phyloP scores from a whole-genome alignment of 257 asterid genomes.

The Jasminum sambac region DNA sequence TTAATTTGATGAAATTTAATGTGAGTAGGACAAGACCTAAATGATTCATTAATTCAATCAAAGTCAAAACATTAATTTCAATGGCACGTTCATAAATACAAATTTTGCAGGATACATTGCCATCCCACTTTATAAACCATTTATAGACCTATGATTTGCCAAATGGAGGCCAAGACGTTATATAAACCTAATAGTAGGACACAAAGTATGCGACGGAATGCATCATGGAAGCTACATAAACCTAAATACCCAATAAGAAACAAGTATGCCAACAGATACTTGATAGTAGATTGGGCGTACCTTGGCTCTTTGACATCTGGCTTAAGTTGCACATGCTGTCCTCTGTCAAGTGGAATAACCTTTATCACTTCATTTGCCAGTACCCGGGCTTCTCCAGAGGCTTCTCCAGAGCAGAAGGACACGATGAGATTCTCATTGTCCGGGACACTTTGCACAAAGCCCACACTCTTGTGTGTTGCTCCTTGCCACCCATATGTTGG shows the following conservation, averaged over 20 bases:
- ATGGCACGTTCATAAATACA: too few species aligned
- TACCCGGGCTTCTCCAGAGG: constrained; percentile 74
- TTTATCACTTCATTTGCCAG: constrained; percentile 74
- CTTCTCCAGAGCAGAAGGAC: constrained; percentile 84
- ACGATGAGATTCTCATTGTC: constrained; percentile 76
- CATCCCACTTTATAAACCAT: too few species aligned
- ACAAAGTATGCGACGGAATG: background rate
- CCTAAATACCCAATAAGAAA: background rate
- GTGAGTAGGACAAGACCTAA: too few species aligned
- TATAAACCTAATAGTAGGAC: constrained; percentile 15
- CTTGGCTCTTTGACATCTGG: constrained; percentile 90
- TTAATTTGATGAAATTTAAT: too few species aligned
- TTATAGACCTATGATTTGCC: too few species aligned
- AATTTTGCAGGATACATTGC: too few species aligned
- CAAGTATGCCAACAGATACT: constrained; percentile 4
- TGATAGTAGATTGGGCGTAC: constrained; percentile 37
- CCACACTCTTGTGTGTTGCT: constrained; percentile 86
- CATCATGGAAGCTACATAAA: constrained; percentile 7
- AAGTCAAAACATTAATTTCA: too few species aligned
- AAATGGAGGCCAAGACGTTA: background rate
- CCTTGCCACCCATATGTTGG: constrained; percentile 96
- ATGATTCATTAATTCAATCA: too few species aligned
- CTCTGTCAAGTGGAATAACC: constrained; percentile 95
- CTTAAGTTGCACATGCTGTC: constrained; percentile 93
- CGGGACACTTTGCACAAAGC: constrained; percentile 86